Conservation (phyloP, 257 asterid species). For the Parsonsia alboflavescens region DNA sequence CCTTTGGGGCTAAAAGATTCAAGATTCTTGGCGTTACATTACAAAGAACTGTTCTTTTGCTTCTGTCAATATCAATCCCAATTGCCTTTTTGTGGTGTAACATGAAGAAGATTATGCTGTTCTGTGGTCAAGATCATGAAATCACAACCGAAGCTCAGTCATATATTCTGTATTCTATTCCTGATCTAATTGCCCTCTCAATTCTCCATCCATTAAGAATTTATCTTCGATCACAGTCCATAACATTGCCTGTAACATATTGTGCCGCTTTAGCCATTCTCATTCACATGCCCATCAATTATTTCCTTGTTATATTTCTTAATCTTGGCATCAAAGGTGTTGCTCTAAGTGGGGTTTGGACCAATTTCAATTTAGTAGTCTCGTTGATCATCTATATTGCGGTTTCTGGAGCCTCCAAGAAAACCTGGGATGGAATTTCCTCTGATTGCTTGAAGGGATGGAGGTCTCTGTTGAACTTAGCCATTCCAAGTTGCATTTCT, state of each 20-base stretch:
- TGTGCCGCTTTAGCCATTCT: slow-evolving; percentile 29
- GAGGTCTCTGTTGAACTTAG: slow-evolving; percentile 25
- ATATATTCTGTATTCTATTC: slow-evolving; percentile 29
- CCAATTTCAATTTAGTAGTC: slow-evolving; percentile 33
- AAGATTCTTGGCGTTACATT: slow-evolving; percentile 30
- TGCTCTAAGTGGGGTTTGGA: slow-evolving; percentile 34
- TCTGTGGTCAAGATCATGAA: slow-evolving; percentile 32
- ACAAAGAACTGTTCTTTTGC: slow-evolving; percentile 31
- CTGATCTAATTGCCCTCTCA: slow-evolving; percentile 30
- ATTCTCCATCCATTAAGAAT: slow-evolving; percentile 35
- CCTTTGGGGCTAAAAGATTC: slow-evolving; percentile 32
- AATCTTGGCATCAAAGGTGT: slow-evolving; percentile 36
- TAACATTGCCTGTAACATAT: slow-evolving; percentile 35
- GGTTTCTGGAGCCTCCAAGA: slow-evolving; percentile 15
- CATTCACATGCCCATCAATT: slow-evolving; percentile 32
- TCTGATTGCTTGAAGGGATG: slow-evolving; percentile 23
- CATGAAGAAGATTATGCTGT: slow-evolving; percentile 27
- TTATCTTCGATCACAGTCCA: slow-evolving; percentile 36
- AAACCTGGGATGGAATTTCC: slow-evolving; percentile 33
- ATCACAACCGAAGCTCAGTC: slow-evolving; percentile 30
- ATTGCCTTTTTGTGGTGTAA: slow-evolving; percentile 30
- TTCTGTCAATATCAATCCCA: slow-evolving; percentile 28
- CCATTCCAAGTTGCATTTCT: slow-evolving; percentile 37
- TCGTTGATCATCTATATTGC: slow-evolving; percentile 20
- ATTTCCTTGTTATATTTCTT: slow-evolving; percentile 24